Base-by-base conservation (phyloP, 495 filamentous ascomycete genomes). In the Neurospora sp. region DNA sequence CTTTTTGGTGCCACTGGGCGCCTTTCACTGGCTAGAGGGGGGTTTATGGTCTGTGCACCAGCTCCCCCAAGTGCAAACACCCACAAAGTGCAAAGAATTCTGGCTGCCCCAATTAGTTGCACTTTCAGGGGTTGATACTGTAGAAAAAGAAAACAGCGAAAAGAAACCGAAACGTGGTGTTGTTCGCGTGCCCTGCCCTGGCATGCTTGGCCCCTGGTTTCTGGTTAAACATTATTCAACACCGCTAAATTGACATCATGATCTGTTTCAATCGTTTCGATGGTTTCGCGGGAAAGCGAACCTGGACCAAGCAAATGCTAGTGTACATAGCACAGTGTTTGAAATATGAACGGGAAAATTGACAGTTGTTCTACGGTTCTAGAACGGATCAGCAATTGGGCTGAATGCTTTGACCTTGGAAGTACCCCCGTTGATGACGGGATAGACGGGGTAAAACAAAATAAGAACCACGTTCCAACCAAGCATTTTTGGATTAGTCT, bases 221-320 rank as follows among this genome's bases (percentile, higher is more conserved):
- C 10, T 27, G 10, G 20, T 27, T 14, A 10, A 54, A 23, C 12
- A 27, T 27, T 27, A 27, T 54, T 54, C 44, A 73, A 69, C 62
- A 18, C 75, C 72, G 72, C 70, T 62, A 42, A 76, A 62, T 70
- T 31, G 38, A 75, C 31, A 70, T 37, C 71, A 62, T 69, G 2
- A 27, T 54, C 20, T 27, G 20, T 12, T 27, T 54, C 20, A 11
- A 54, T 23, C 48, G 11, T 27, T 27, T 54, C 20, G 48, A 54
- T 27, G 11, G 48, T 54, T 54, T 27, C 48, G 20, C 20, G 5
- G 48, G 48, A 54, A 54, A 54, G 46, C 46, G 46, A 54, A 54
- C 11, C 20, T 54, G 48, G 11, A 27, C 48, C 48, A 54, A 54
- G 48, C 48, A 14, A n/a, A 7, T 54, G 20, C 9, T 20, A 11